Base-by-base conservation (phyloP, 2,329 filamentous ascomycete species). In the Aureobasidium sp. region DNA sequence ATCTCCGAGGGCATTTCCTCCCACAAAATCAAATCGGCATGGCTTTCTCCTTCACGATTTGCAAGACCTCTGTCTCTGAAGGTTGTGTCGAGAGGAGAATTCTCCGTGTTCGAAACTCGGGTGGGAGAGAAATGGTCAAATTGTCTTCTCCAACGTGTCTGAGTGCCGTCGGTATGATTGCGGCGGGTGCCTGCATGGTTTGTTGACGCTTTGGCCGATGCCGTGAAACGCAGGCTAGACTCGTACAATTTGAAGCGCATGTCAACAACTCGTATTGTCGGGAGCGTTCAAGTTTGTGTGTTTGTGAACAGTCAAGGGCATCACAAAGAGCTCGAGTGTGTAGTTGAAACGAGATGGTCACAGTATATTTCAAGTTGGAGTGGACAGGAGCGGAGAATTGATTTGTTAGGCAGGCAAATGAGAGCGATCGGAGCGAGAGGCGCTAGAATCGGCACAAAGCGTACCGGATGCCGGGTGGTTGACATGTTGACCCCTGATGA, bases 151-250 rank as follows among this genome's bases (percentile, higher is more conserved):
- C 40, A 57, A 57, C 53, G 38, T 29, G 25, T 17, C 19, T n/a
- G 27, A 35, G 35, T 35, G 19, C 37, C 33, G 38, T 57, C 53
- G 40, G 53, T 45, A 31, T 45, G 53, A 57, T 45, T 45, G 40
- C 53, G 53, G 55, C 55, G 43, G 43, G 55, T 58, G 33, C 31
- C 43, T 58, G 43, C 55, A 58, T 47, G 55, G 31, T 58, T 37
- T 47, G 42, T 38, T 49, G 42, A 47, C 38, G 21, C 10, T 58
- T n/a, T 31, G 42, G 40, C 42, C 15, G 38, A 43, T 25, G 53
- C 53, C 53, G 43, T 58, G 55, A 58, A 58, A 58, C 55, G 55
- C 25, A 49, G 43, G 35, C 55, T 57, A 57, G 53, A 46, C 53
- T 46, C 53, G 40, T 25, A 57, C 27, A 57, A 42, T 57, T 27